Evolutionary conservation across 202 grass and related monocot species (phyloP).

Genomic region (Sporobolus alterniflorus): DNA sequence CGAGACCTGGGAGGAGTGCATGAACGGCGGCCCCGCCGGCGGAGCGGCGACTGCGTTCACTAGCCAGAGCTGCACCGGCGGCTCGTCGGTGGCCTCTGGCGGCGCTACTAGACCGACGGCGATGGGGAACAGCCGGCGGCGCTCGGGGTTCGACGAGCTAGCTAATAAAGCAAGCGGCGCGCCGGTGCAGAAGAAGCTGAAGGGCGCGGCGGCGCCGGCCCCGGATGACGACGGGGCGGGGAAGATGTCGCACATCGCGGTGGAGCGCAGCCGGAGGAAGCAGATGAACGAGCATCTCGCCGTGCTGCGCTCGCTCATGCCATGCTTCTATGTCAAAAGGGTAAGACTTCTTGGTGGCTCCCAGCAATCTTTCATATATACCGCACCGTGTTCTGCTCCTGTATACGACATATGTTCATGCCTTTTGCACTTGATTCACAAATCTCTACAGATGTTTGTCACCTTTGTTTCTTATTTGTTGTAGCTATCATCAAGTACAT

Average conservation of each 20-base stretch:
- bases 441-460: not conserved
- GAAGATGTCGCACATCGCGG: slow-evolving; percentile 67
- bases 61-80: slow-evolving; percentile 4
- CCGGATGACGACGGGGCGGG: not conserved
- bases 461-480: not conserved
- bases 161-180: not conserved
- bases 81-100: not conserved
- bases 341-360: slow-evolving; percentile 15
- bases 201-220: slow-evolving; percentile 7
- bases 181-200: slow-evolving; percentile 51
- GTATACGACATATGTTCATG: no score
- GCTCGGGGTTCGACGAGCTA: not conserved
- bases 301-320: slow-evolving; percentile 74
- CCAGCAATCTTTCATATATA: not conserved
- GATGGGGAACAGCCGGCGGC: slow-evolving; percentile 1
- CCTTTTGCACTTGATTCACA: not conserved
- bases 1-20: slow-evolving; percentile 57
- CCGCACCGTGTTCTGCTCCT: not conserved
- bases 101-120: not conserved
- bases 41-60: not conserved
- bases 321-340: slow-evolving; percentile 77
- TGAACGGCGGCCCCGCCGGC: not conserved
- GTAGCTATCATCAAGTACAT: no score
- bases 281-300: slow-evolving; percentile 78
- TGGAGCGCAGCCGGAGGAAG: slow-evolving; percentile 91